Evolutionary conservation across 371 early-diverging fungal genomes (phyloP).

Genomic region (Encephalitozoon intestinalis): DNA sequence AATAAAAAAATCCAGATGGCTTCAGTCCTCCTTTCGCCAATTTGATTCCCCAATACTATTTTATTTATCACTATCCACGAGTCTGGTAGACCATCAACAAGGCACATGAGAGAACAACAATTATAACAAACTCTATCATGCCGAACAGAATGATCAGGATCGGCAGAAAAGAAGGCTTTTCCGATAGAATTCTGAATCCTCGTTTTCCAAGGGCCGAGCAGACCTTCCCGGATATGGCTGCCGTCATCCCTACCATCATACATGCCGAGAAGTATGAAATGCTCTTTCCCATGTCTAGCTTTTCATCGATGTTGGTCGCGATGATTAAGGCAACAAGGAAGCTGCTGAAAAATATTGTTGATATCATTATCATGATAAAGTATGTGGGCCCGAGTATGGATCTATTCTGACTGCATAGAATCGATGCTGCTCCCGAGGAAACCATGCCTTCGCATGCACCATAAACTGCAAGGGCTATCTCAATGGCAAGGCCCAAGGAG

Average conservation of each 20-base stretch:
- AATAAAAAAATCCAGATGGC: no score
- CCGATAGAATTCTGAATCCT: slow-evolving; percentile 18
- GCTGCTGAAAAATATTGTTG: slow-evolving; percentile 50
- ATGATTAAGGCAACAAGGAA: slow-evolving; percentile 51
- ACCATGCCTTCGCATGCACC: slow-evolving; percentile 48
- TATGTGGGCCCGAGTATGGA: slow-evolving; percentile 46
- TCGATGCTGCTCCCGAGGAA: slow-evolving; percentile 31
- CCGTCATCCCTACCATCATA: slow-evolving; percentile 20
- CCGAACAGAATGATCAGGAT: slow-evolving; percentile 22
- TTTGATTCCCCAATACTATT: background rate
- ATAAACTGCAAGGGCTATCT: slow-evolving; percentile 40
- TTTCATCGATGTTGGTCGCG: background rate
- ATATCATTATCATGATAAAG: slow-evolving; percentile 50
- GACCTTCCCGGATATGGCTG: slow-evolving; percentile 19
- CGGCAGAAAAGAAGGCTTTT: slow-evolving; percentile 5
- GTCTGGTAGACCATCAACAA: slow-evolving; percentile 4
- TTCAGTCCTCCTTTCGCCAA: no score
- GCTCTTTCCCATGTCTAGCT: background rate
- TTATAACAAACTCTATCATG: slow-evolving; percentile 22
- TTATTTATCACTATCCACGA: background rate
- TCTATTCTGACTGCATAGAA: slow-evolving; percentile 33
- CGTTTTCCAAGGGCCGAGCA: slow-evolving; percentile 16
- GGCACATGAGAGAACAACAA: slow-evolving; percentile 25
- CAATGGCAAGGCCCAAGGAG: slow-evolving; percentile 18
- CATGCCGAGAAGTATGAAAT: slow-evolving; percentile 20